Evolutionary conservation across 2,329 filamentous ascomycete species (phyloP), one percentile per base, ranked within the genome.

Genomic region (Orbilia brochopaga): DNA sequence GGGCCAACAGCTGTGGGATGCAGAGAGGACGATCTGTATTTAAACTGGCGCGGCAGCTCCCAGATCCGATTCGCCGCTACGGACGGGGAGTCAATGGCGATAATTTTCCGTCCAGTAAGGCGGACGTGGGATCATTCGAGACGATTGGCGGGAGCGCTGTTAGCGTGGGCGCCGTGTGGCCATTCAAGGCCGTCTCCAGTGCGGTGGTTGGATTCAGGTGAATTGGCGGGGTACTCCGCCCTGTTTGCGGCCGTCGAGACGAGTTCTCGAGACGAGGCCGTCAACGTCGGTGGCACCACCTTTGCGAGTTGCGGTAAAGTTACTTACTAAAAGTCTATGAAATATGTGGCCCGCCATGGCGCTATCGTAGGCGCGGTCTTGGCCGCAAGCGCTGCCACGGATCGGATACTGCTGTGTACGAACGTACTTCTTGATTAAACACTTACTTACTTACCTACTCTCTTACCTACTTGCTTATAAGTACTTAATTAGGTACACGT

Each of bases 31-130:
- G 11, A 19, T 10, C 32, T 23, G 17, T 48, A 58, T 66, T 66
- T 66, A 48, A 48, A 48, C 44, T 23, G 44, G 17, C 19, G 44
- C 63, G 63, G 63, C 52, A 23, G 48, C 50, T 56, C n/a, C 48
- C 27, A 48, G 42, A 46, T 50, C 57, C 32, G 37, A 19, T 52
- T 51, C 55, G 55, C 63, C 42, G 48, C 48, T 35, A 42, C 40
- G 58, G 19, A 50, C 56, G 21, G 21, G 17, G 27, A n/a, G 15
- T 54, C 24, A 35, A 52, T 52, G 50, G 50, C 30, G 66, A 24
- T 60, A 63, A 42, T 69, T 70, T 64, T 58, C 66, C 66, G 54
- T 70, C 59, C 66, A 70, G 62, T 64, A 46, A 62, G 54, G 51
- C 21, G 32, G 11, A 24, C 46, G 35, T 27, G 17, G 24, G 32